A percentile compares a stretch with the other conserved stretches of the same genome.
Conservation (phyloP, 768 basidiomycete genomes). For the Tremella yokohamensis region DNA sequence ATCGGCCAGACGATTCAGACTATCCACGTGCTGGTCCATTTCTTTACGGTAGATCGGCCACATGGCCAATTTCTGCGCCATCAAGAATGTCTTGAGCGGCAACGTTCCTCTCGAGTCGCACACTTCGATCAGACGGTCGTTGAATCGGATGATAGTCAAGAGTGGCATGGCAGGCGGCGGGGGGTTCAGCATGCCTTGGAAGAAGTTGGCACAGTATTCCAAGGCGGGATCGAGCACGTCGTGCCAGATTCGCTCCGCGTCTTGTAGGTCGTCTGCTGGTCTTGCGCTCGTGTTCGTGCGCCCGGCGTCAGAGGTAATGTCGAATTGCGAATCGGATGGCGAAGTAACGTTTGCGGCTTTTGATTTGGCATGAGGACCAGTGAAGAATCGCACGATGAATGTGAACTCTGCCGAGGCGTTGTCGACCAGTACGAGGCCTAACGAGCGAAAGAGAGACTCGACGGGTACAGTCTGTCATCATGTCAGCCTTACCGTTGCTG, state of each 20-base stretch:
- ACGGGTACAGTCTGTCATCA: constrained; percentile 67
- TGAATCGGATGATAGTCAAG: constrained; percentile 84
- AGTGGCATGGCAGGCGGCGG: constrained; percentile 64
- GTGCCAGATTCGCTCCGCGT: constrained; percentile 67
- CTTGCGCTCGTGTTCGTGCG: constrained; percentile 2
- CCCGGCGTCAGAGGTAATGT: constrained; percentile 26
- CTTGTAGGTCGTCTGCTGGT: constrained; percentile 19
- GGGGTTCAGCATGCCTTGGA: constrained; percentile 66
- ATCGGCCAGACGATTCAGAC: constrained; percentile 77
- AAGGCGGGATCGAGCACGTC: constrained; percentile 86
- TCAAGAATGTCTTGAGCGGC: constrained; percentile 76
- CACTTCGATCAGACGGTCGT: constrained; percentile 71
- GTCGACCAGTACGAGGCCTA: constrained; percentile 86
- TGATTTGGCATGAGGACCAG: constrained; percentile 25
- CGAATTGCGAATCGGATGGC: constrained; percentile 20
- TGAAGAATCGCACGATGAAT: constrained; percentile 82
- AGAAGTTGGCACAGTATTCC: constrained; percentile 77
- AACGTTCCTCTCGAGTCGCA: constrained; percentile 72
- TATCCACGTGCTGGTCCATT: constrained; percentile 78
- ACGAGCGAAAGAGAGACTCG: constrained; percentile 79
- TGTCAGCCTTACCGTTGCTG: background rate
- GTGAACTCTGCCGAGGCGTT: constrained; percentile 89
- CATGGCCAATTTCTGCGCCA: constrained; percentile 74
- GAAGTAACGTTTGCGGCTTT: constrained; percentile 8
- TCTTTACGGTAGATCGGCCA: constrained; percentile 92